These are phyloP conservation scores for Fusarium buharicum DNA, from an alignment of 2,329 filamentous ascomycete genomes.

Conservation along the genomic window DNA sequence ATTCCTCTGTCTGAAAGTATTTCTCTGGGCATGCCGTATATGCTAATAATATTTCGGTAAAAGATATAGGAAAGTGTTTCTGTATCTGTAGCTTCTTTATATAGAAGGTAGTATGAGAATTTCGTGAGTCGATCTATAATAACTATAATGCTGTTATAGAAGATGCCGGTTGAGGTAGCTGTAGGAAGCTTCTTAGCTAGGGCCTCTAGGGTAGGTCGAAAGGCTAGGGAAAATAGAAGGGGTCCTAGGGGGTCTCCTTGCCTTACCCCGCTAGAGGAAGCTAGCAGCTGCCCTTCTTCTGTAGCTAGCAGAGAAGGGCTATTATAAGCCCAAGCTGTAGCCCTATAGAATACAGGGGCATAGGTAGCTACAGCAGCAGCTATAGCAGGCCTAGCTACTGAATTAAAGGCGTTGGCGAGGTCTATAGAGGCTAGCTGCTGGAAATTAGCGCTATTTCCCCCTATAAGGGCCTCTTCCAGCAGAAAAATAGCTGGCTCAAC, in stretches of 20 bases:
- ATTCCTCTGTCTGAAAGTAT: not conserved
- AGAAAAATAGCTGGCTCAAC: not conserved
- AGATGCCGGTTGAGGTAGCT: constrained; percentile 4
- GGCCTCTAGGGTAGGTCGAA: not conserved
- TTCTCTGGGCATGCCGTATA: not conserved
- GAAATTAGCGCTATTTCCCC: not conserved
- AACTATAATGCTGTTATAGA: constrained; percentile 23
- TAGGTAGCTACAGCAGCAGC: not conserved
- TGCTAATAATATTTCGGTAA: not conserved
- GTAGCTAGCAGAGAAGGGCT: not conserved
- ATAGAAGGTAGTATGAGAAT: not conserved
- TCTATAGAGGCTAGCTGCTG: not conserved
- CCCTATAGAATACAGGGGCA: not conserved
- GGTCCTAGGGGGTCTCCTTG: not conserved
- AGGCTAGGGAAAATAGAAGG: not conserved
- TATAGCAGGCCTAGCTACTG: not conserved
- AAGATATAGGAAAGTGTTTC: not conserved
- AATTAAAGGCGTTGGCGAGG: not conserved
- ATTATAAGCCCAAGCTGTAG: not conserved
- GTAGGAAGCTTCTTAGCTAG: not conserved
- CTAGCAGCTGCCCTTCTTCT: not conserved
- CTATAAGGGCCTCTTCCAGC: not conserved
- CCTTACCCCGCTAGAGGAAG: not conserved
- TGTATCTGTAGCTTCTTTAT: not conserved
- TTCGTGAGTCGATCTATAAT: constrained; percentile 8